Evolutionary conservation across 306 rosid genomes (phyloP), one percentile per base, ranked within the genome.

Genomic region (Corylus heterophylla): DNA sequence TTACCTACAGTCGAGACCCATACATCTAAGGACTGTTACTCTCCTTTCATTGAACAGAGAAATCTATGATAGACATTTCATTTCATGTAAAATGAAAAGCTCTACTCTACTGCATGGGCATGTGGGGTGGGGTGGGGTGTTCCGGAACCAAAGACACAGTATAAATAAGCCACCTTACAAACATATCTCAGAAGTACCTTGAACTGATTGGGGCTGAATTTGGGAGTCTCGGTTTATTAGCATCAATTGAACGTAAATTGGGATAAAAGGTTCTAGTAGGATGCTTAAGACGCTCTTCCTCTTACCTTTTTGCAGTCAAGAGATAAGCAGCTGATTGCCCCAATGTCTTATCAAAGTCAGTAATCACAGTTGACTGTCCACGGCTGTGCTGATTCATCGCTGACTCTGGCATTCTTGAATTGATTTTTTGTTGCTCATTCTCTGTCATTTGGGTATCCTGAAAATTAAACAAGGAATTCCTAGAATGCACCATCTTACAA

Each of bases 361-460:
- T 71, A 58, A 44, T 68, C 18, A 35, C 72, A 48, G 79, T 74
- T 69, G 59, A 71, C 22, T 71, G 83, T 54, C 75, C 76, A 71
- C 82, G 56, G 79, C 76, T 73, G 74, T 75, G 85, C 62, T 78
- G 82, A 11, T 39, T 83, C 69, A 45, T 80, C 27, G 27, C 14
- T 62, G 25, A 22, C 45, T 29, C 78, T 47, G 90, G 79, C 77
- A 76, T 69, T 50, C 75, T 67, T 66, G 78, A 73, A 51, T 55
- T 74, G 31, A 49, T 7, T n/a, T 5, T 35, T 42, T 45, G 79
- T 8, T 66, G 54, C 59, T 82, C 83, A 67, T 49, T 78, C 74
- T 83, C 55, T 8, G 67, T 58, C 74, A 14, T 54, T 49, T 59
- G 78, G 31, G 62, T 59, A 27, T 51, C 85, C 96, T 89, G 85